Base-by-base conservation (phyloP, 495 filamentous ascomycete genomes). In the Aspergillus sclerotiicarbonarius region DNA sequence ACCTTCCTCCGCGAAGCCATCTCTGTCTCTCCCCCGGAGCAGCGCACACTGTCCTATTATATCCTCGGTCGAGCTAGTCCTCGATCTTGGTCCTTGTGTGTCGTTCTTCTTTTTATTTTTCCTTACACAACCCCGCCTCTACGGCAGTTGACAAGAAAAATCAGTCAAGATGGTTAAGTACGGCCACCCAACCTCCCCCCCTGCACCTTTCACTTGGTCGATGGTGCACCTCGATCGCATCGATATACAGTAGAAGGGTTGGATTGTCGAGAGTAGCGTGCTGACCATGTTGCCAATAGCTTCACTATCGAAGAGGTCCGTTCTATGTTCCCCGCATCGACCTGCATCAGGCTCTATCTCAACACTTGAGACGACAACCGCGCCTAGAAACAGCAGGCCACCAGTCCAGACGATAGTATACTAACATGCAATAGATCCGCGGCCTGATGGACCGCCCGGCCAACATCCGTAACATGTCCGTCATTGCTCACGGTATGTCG, bases 111-210 rank as follows among this genome's bases (percentile, higher is more conserved):
- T 65, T 63, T 59, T 65, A 57, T 57, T 64, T 57, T 54, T 57
- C 45, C 62, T 55, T 58, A 53, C 58, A 54, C 63, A 67, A 69
- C 66, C 75, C 69, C 67, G 73, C 73, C 74, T 73, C 71, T 71
- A 67, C 61, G 71, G 71, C 66, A 54, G 62, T 76, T 82, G 70
- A 71, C 63, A 65, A 67, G 71, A 80, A 77, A 89, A 84, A 74
- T 87, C 90, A 88, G 91, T 78, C 87, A 96, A 90, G 73, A 98
- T 98, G 94, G 94, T 98, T 71, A 96, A 98, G 94, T 98, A 91
- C 87, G 94, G 45, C 18, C 25, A 31, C 47, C 20, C 16, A 46
- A 62, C 61, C 50, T 47, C 58, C 39, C 21, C 56, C 33, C 35
- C 5, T 43, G 44, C 51, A 6, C 33, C 41, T 49, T 10, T 35